Conservation (phyloP, 805 yeast genomes). For the Cyberlindnera sargentensis region DNA sequence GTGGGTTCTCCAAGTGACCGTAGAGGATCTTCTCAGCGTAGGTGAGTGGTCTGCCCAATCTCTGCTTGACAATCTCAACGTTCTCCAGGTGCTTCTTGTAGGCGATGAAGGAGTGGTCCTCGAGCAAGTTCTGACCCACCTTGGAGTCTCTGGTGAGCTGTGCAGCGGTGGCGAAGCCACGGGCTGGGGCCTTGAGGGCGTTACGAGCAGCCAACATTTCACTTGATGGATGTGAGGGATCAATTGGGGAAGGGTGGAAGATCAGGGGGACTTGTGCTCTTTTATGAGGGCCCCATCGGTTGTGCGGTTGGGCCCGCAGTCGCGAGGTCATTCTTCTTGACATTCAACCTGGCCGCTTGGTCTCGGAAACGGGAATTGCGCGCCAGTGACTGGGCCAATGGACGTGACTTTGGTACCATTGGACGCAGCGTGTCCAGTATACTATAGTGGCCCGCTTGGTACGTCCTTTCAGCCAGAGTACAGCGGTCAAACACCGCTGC, state of each 20-base stretch:
- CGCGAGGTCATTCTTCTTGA: constrained; percentile 10
- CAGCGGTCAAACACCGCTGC: no score
- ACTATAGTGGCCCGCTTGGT: no score
- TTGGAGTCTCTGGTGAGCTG: constrained; percentile 56
- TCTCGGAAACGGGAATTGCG: no score
- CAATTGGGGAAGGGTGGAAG: neutral
- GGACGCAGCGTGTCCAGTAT: no score
- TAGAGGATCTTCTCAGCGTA: constrained; percentile 93
- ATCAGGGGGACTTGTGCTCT: neutral
- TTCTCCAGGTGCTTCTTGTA: constrained; percentile 89
- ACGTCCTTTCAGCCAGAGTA: no score
- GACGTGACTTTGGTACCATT: no score
- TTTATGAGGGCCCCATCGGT: neutral
- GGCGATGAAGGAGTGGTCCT: constrained; percentile 78
- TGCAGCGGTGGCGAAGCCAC: constrained; percentile 36
- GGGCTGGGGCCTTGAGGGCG: constrained; percentile 18
- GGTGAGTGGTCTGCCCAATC: constrained; percentile 84
- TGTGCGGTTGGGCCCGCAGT: constrained; percentile 7
- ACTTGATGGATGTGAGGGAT: no score
- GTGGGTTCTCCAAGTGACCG: constrained; percentile 92
- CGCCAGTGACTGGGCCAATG: no score
- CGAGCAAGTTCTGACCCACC: constrained; percentile 75
- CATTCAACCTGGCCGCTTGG: no score
- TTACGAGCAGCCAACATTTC: constrained; percentile 18
- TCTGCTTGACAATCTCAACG: constrained; percentile 73